Base-by-base conservation (phyloP, 306 rosid genomes). In the Alnus glutinosa region DNA sequence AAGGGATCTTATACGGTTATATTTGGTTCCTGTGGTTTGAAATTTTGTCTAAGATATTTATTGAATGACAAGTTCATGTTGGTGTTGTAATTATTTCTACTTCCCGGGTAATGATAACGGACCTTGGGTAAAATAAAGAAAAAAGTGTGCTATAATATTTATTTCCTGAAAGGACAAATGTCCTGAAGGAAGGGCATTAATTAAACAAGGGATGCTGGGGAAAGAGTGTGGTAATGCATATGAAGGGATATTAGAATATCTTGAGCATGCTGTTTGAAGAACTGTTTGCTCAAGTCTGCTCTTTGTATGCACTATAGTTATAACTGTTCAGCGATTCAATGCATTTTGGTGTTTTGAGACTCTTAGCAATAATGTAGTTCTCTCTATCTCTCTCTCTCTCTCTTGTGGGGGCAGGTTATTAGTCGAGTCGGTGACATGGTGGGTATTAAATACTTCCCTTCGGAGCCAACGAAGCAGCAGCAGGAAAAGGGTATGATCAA, bases 371-470 rank as follows among this genome's bases (percentile, higher is more conserved):
- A 9, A 63, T 8, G 42, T 34, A 9, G 46, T 7, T 19, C 1
- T 28, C 36, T 52, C 57, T 9, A 14, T 10, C 52, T n/a, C n/a
- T n/a, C n/a, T n/a, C n/a, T n/a, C n/a, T n/a, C n/a, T 15, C 19
- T n/a, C n/a, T n/a, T n/a, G n/a, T 63, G 32, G 72, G 6, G 83
- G 74, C 78, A 94, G 97, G 98, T 92, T 75, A 86, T 92, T 50
- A 84, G 97, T 73, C 69, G 80, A 70, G 98, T 94, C 32, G 97
- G 98, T 55, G 98, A 94, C 78, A 37, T 92, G 78, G 85, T 90
- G 75, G 97, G 96, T 51, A 94, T 94, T 84, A 92, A 94, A 76
- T 92, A 94, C 89, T 94, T 94, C 87, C 97, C 92, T 4, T 89
- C 96, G 19, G 96, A 90, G 75, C 92, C 92, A 74, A 13, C 28